Evolutionary conservation across 495 filamentous ascomycete genomes (phyloP), one percentile per base, ranked within the genome.

Genomic region (Daldinia concentrica): DNA sequence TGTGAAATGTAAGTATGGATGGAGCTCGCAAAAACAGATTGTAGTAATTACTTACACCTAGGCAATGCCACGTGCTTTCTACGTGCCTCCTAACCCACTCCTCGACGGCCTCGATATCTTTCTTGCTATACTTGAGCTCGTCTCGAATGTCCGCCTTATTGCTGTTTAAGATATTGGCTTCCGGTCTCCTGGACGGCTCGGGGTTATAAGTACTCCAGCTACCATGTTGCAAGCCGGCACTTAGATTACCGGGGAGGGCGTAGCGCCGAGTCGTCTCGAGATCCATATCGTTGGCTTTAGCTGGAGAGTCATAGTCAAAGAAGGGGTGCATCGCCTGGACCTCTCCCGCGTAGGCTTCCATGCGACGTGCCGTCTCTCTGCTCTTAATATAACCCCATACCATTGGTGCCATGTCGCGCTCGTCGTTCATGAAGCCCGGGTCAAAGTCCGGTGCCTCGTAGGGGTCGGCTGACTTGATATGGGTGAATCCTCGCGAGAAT

Each of bases 351-450:
- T 93, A 94, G 3, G 90, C 85, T 43, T 89, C 85, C 92, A 94
- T 94, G 37, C 91, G 84, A 1, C 91, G 83, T 6, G 91, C 90
- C 5, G 90, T 93, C 85, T 94, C 92, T 30, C 92, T 88, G n/a
- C 89, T 92, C 77, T 93, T 93, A 78, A 93, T 93, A 77, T 95
- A 94, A 0, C 87, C 90, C 92, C 92, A 94, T 4, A 93, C 90
- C 90, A 93, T 91, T 9, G 91, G 90, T 4, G 86, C 89, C 90
- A 94, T 93, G 74, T 94, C 92, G 27, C 91, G 85, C 78, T 92
- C 88, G 76, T 94, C 91, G 69, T 91, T 94, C 91, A 94, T 93
- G 81, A 94, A 95, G 26, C 91, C 91, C 3, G 91, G 87, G 77
- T 94, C 92, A 69, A 95, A 94, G 78, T 94, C 91, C 0, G 91